A percentile compares a stretch with the other conserved stretches of the same genome.
These are phyloP conservation scores for Pyrenochaeta sp. DNA, from an alignment of 2,329 filamentous ascomycete species.

Conservation along the genomic window DNA sequence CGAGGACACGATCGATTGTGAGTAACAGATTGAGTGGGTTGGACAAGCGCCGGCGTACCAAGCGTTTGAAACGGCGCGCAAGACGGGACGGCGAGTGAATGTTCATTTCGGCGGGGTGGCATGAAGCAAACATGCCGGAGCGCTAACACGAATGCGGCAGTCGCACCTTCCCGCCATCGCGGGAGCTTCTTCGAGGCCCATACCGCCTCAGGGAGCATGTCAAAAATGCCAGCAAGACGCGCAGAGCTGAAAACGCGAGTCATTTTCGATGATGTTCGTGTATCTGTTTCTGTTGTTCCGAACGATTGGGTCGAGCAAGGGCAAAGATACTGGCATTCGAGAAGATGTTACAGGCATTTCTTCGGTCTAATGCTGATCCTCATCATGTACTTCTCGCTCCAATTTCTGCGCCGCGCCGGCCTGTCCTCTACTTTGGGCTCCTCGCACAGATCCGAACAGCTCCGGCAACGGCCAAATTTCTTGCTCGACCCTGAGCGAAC, in stretches of 20 bases:
- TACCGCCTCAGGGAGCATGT: background rate
- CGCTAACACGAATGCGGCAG: background rate
- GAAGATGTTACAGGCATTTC: background rate
- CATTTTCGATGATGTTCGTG: background rate
- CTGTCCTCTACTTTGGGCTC: background rate
- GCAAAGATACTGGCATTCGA: no score
- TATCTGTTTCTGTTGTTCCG: no score
- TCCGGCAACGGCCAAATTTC: background rate
- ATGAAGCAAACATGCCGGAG: background rate
- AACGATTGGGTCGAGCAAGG: no score
- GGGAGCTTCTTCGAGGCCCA: background rate
- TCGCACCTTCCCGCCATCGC: background rate
- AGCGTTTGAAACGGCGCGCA: slow-evolving; percentile 1
- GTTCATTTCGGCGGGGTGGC: slow-evolving; percentile 10
- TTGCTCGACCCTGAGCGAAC: no score
- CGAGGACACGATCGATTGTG: background rate
- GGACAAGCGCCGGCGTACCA: slow-evolving; percentile 1
- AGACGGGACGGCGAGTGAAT: slow-evolving; percentile 5
- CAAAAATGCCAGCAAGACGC: background rate
- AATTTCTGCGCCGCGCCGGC: slow-evolving; percentile 6
- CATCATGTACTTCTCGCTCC: background rate
- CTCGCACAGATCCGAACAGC: background rate
- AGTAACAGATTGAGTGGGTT: background rate
- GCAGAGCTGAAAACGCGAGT: background rate
- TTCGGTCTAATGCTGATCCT: slow-evolving; percentile 13